phyloP scores from a whole-genome alignment of 768 basidiomycete genomes.

The Neoboletus brunneissimus region DNA sequence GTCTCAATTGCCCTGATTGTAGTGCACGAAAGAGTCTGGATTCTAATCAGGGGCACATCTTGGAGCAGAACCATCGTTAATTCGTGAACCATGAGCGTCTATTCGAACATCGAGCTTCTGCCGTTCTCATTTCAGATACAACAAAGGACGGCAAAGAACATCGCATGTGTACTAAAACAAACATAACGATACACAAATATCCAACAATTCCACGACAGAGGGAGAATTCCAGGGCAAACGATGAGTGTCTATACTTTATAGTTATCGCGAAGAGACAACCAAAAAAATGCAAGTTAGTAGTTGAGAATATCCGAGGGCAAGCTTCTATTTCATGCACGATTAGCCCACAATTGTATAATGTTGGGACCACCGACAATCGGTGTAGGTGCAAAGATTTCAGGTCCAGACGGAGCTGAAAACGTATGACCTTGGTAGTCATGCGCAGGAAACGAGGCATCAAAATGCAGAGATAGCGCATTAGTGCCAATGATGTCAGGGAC shows the following conservation, averaged over 20 bases:
- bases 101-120: not conserved
- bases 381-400: slow-evolving; percentile 34
- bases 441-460: slow-evolving; percentile 34
- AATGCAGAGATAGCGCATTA: slow-evolving; percentile 35
- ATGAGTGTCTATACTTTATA: slow-evolving; percentile 17
- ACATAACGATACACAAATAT: slow-evolving; percentile 26
- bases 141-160: not conserved
- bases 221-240: slow-evolving; percentile 3
- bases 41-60: slow-evolving; percentile 1
- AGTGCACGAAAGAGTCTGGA: not conserved
- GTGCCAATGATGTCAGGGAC: slow-evolving; percentile 26
- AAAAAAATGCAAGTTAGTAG: not conserved
- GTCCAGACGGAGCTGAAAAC: slow-evolving; percentile 25
- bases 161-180: slow-evolving; percentile 8
- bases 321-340: slow-evolving; percentile 26
- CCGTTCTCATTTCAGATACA: not conserved
- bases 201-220: slow-evolving; percentile 13
- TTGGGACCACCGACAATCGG: slow-evolving; percentile 35
- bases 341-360: slow-evolving; percentile 34
- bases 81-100: not conserved
- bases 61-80: not conserved
- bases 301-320: not conserved
- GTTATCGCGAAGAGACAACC: not conserved
- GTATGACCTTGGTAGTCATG: slow-evolving; percentile 22
- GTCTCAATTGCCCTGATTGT: slow-evolving; percentile 1